Conservation (phyloP, 1,284 basidiomycete genomes). For the Rhodotorula mucilaginosa region DNA sequence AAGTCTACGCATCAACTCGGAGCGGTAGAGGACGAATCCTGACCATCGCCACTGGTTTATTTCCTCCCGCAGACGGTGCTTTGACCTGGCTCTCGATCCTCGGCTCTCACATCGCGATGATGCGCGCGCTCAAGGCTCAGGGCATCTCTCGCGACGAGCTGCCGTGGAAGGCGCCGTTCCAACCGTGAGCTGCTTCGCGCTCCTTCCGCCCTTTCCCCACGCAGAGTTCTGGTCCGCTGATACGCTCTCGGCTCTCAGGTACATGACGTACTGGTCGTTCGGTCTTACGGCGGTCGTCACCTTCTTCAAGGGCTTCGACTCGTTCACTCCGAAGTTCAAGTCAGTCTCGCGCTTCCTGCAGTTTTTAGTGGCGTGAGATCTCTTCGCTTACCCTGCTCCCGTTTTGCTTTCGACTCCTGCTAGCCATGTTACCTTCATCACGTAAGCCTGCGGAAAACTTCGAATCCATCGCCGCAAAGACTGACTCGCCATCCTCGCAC, state of each 20-base stretch:
- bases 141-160: slow-evolving; percentile 63
- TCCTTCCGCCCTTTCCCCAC: not conserved
- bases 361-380: too few relatives aligned
- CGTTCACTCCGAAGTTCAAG: slow-evolving; percentile 56
- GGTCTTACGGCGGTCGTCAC: slow-evolving; percentile 59
- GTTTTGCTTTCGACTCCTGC: too few relatives aligned
- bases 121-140: slow-evolving; percentile 62
- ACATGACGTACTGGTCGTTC: slow-evolving; percentile 50
- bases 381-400: too few relatives aligned
- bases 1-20: not conserved
- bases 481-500: too few relatives aligned
- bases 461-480: too few relatives aligned
- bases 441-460: slow-evolving; percentile 38
- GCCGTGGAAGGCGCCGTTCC: slow-evolving; percentile 66
- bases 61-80: slow-evolving; percentile 2
- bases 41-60: slow-evolving; percentile 45
- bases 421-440: slow-evolving; percentile 58
- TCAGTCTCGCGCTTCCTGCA: too few relatives aligned
- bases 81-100: slow-evolving; percentile 59
- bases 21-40: not conserved
- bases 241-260: slow-evolving; percentile 39
- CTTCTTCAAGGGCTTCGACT: slow-evolving; percentile 61
- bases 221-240: too few relatives aligned
- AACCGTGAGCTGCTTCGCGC: slow-evolving; percentile 49
- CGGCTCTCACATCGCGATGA: slow-evolving; percentile 67